phyloP scores from a whole-genome alignment of 768 basidiomycete genomes.

The Hydnum rufescens region DNA sequence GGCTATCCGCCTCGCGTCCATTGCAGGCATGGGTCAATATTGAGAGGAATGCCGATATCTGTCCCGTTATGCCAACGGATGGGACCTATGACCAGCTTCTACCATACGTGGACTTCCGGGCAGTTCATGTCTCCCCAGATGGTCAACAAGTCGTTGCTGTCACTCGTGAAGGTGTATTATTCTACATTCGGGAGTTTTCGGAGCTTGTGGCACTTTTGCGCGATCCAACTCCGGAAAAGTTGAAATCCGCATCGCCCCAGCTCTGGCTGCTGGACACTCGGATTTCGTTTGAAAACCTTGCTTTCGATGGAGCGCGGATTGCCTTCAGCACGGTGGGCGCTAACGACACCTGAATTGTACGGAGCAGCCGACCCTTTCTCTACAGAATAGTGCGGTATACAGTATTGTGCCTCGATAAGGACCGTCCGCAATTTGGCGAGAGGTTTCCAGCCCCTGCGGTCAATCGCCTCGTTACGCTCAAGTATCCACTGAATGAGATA shows the following conservation, averaged over 20 bases:
- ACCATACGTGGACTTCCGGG: neutral
- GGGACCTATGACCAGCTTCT: neutral
- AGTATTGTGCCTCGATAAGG: no score
- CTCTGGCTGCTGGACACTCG: neutral
- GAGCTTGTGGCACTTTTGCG: neutral
- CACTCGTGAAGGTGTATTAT: conserved; percentile 11
- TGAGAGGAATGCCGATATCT: neutral
- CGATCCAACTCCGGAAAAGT: no score
- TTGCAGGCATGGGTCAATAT: neutral
- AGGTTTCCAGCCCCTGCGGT: no score
- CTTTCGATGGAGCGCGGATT: neutral
- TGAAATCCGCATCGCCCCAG: neutral
- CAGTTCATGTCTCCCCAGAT: conserved; percentile 22
- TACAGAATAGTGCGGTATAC: no score
- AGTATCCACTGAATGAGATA: no score
- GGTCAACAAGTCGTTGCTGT: conserved; percentile 20
- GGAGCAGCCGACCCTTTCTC: no score
- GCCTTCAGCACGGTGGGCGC: neutral
- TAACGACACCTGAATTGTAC: neutral
- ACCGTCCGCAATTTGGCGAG: no score
- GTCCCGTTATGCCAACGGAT: neutral
- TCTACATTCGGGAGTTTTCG: conserved; percentile 20
- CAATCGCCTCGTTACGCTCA: no score
- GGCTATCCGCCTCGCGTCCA: neutral
- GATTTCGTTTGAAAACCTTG: neutral